A percentile compares a stretch with the other conserved stretches of the same genome.
phyloP scores from a whole-genome alignment of 805 yeast species.

The Zygosaccharomyces gambellarensis region DNA sequence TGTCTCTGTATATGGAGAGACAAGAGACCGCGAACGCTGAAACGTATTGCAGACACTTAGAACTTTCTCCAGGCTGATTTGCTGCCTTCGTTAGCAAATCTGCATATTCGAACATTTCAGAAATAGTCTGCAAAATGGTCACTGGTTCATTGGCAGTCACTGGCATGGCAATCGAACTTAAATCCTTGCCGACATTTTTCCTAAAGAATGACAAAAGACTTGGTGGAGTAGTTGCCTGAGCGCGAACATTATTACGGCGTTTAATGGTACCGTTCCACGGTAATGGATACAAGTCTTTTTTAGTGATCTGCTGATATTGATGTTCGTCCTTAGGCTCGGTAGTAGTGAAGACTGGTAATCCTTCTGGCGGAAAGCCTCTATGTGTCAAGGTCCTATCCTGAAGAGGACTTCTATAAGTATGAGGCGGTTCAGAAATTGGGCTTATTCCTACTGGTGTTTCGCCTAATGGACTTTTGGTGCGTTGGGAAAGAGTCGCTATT shows the following conservation, averaged over 20 bases:
- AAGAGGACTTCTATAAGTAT: not conserved
- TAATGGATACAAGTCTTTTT: constrained; percentile 59
- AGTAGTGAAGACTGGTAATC: not conserved
- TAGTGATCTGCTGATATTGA: constrained; percentile 3
- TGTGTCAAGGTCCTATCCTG: not conserved
- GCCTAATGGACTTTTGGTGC: not conserved
- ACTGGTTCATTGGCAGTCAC: constrained; percentile 91
- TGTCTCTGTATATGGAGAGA: constrained; percentile 65
- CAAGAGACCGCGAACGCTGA: constrained; percentile 77
- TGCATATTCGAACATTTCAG: constrained; percentile 78
- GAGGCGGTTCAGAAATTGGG: constrained; percentile 2
- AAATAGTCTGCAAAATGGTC: constrained; percentile 69
- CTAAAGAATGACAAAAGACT: constrained; percentile 73
- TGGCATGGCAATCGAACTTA: constrained; percentile 85
- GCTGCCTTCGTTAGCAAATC: constrained; percentile 59
- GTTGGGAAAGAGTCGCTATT: not conserved
- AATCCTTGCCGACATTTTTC: constrained; percentile 89
- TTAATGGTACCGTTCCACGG: constrained; percentile 42
- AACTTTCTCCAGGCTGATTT: constrained; percentile 39
- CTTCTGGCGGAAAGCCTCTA: not conserved
- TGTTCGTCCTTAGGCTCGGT: constrained; percentile 8
- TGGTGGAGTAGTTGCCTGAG: constrained; percentile 69
- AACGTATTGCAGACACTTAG: constrained; percentile 59
- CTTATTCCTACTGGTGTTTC: not conserved
- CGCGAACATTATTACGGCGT: constrained; percentile 56